Evolutionary conservation across 306 rosid genomes (phyloP).

Genomic region (Cicer arietinum): DNA sequence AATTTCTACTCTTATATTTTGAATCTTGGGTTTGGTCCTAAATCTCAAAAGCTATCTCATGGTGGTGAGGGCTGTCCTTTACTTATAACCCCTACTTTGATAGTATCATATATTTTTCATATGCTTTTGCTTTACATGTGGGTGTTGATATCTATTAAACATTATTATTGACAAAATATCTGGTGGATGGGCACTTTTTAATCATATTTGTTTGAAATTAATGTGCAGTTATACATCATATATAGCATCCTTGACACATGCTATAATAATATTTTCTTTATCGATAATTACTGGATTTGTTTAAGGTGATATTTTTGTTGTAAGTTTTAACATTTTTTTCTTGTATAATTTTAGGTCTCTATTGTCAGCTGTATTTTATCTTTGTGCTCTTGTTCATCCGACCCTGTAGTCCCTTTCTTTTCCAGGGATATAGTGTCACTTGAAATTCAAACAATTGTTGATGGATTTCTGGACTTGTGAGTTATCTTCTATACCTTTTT

Average conservation of each 20-base stretch:
- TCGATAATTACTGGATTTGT: constrained; percentile 31
- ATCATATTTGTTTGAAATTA: constrained; percentile 3
- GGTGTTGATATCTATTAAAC: neutral
- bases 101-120: neutral
- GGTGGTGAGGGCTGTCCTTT: neutral
- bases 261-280: neutral
- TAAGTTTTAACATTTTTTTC: constrained; percentile 3
- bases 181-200: neutral
- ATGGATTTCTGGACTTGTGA: constrained; percentile 86
- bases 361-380: constrained; percentile 81
- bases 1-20: neutral
- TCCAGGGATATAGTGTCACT: constrained; percentile 58
- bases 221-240: constrained; percentile 24
- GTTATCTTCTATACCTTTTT: constrained; percentile 41
- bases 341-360: constrained; percentile 66
- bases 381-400: constrained; percentile 70
- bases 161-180: neutral
- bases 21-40: neutral
- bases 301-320: constrained; percentile 18
- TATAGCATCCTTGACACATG: constrained; percentile 29
- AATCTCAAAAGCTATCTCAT: neutral
- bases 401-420: constrained; percentile 76
- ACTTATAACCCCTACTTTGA: neutral
- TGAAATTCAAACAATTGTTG: constrained; percentile 80
- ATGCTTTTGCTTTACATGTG: neutral